Conservation (phyloP, 169 alveolate genomes). For the Plasmodium chabaudi region DNA sequence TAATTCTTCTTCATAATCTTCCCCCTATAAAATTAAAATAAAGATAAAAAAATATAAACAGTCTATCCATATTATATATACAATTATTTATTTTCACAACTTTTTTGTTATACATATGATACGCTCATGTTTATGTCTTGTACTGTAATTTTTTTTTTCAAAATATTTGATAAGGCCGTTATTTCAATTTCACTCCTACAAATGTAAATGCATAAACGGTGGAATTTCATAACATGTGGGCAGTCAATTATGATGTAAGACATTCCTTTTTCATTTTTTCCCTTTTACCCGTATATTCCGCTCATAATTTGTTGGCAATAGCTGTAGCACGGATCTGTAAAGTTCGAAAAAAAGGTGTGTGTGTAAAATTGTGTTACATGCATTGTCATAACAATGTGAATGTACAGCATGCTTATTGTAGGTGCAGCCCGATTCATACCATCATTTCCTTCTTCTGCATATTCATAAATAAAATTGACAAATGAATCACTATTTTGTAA, state of each 20-base stretch:
- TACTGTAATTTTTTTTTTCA: slow-evolving; percentile 62
- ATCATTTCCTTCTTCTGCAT: neutral
- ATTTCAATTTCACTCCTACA: slow-evolving; percentile 75
- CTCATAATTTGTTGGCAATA: slow-evolving; percentile 47
- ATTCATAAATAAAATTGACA: slow-evolving; percentile 21
- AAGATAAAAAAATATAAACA: neutral
- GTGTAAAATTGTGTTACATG: neutral
- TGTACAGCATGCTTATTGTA: no score
- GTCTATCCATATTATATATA: neutral
- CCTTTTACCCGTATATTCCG: slow-evolving; percentile 67
- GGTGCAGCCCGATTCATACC: neutral
- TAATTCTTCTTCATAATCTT: slow-evolving; percentile 46
- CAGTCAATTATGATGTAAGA: neutral
- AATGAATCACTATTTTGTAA: slow-evolving; percentile 44
- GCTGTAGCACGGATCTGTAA: slow-evolving; percentile 22
- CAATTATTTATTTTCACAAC: neutral
- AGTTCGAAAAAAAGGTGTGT: neutral
- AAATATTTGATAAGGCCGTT: slow-evolving; percentile 53
- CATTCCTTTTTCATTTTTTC: neutral
- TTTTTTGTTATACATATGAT: slow-evolving; percentile 41
- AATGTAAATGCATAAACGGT: neutral
- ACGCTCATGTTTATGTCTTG: slow-evolving; percentile 51
- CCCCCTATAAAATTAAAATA: slow-evolving; percentile 36
- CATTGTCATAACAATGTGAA: neutral
- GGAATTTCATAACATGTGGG: neutral